Percentiles rank a stretch among this genome's conserved stretches.
These are phyloP conservation scores for Phlyctochytrium arcticum DNA, from an alignment of 192 early-diverging fungal genomes.

Conservation along the genomic window DNA sequence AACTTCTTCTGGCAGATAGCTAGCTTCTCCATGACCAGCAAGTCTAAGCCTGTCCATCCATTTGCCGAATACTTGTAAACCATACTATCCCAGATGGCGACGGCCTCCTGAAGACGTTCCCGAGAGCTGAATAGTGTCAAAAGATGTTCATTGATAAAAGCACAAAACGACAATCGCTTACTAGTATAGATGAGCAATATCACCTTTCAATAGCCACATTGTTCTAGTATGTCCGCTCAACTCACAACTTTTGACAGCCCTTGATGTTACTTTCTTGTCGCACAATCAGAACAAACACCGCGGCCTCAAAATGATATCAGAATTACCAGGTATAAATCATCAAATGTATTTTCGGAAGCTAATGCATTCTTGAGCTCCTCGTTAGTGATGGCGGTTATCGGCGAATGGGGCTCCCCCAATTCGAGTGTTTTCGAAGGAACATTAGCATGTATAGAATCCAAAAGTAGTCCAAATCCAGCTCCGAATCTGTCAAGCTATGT, in stretches of 20 bases:
- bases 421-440: background rate
- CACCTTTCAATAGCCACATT: slow-evolving; percentile 60
- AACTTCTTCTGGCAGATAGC: slow-evolving; percentile 59
- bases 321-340: slow-evolving; percentile 68
- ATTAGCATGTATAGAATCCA: slow-evolving; percentile 30
- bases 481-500: slow-evolving; percentile 73
- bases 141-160: too few species aligned
- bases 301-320: background rate
- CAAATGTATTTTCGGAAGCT: slow-evolving; percentile 57
- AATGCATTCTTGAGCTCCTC: slow-evolving; percentile 59
- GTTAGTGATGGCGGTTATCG: slow-evolving; percentile 57
- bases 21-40: slow-evolving; percentile 59
- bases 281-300: background rate
- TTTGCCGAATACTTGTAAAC: slow-evolving; percentile 51
- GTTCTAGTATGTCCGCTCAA: slow-evolving; percentile 56
- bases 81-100: slow-evolving; percentile 57
- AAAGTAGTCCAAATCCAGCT: slow-evolving; percentile 50
- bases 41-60: slow-evolving; percentile 66
- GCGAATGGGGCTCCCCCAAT: background rate
- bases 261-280: slow-evolving; percentile 53
- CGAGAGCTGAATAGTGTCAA: slow-evolving; percentile 54
- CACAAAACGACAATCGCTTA: slow-evolving; percentile 34
- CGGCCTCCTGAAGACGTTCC: slow-evolving; percentile 62
- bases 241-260: slow-evolving; percentile 71
- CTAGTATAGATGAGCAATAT: slow-evolving; percentile 75